These are phyloP conservation scores for Hypomontagnella submonticulosa DNA, from an alignment of 495 filamentous ascomycete species.

Conservation along the genomic window DNA sequence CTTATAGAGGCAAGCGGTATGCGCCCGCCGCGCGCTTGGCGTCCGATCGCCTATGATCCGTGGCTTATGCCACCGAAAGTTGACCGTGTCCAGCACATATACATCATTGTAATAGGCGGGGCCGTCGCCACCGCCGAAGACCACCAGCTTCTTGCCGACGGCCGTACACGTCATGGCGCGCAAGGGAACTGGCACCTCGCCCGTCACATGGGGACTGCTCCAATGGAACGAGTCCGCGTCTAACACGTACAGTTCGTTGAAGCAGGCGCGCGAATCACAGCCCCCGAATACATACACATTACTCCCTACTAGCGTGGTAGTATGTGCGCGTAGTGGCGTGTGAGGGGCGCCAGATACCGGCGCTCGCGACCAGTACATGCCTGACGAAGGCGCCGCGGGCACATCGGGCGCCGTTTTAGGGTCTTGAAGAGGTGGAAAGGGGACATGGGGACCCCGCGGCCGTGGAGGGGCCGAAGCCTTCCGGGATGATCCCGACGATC, in stretches of 20 bases:
- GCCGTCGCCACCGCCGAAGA: slow-evolving; percentile 74
- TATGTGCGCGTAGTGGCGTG: slow-evolving; percentile 69
- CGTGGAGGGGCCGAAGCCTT: slow-evolving; percentile 44
- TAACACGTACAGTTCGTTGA: slow-evolving; percentile 72
- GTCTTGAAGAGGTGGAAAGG: slow-evolving; percentile 67
- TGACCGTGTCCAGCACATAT: slow-evolving; percentile 73
- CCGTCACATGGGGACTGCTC: slow-evolving; percentile 67
- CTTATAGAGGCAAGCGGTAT: slow-evolving; percentile 73
- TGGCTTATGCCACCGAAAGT: slow-evolving; percentile 68
- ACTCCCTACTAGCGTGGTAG: slow-evolving; percentile 68
- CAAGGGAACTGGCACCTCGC: slow-evolving; percentile 69
- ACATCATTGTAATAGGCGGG: slow-evolving; percentile 76
- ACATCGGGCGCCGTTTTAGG: slow-evolving; percentile 67
- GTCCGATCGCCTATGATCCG: slow-evolving; percentile 62
- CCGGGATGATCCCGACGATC: slow-evolving; percentile 43
- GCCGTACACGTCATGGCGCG: slow-evolving; percentile 75
- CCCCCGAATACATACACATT: slow-evolving; percentile 75
- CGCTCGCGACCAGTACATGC: slow-evolving; percentile 75
- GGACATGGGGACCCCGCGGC: slow-evolving; percentile 51
- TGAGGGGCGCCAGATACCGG: slow-evolving; percentile 66
- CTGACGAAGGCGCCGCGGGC: slow-evolving; percentile 68
- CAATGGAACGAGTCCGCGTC: slow-evolving; percentile 74
- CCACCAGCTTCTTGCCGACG: slow-evolving; percentile 71
- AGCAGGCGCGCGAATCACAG: slow-evolving; percentile 70
- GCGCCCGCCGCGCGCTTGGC: slow-evolving; percentile 68